These are phyloP conservation scores for Saxophila tyrrhenica DNA, from an alignment of 495 filamentous ascomycete genomes.

Conservation along the genomic window DNA sequence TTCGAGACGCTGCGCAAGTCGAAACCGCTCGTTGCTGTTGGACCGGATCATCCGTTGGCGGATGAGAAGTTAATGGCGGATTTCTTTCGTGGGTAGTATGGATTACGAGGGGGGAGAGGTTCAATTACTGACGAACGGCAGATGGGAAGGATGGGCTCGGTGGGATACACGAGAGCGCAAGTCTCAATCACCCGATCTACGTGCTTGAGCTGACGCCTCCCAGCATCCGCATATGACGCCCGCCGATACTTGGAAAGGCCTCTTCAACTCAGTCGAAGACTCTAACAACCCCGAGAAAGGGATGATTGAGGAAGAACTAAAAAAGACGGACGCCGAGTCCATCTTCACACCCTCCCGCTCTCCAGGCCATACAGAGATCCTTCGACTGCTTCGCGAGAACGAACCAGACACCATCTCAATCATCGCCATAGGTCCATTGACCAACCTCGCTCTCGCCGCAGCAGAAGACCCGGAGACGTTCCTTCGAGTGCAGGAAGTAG, in stretches of 20 bases:
- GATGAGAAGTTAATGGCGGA: constrained; percentile 76
- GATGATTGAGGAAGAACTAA: constrained; percentile 28
- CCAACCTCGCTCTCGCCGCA: constrained; percentile 81
- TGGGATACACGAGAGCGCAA: constrained; percentile 72
- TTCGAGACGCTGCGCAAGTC: constrained; percentile 55
- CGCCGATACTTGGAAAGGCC: constrained; percentile 67
- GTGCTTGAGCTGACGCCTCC: not conserved
- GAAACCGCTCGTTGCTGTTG: constrained; percentile 77
- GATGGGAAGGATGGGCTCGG: constrained; percentile 86
- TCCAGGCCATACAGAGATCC: constrained; percentile 72
- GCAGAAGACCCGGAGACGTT: constrained; percentile 77
- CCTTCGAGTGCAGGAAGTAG: constrained; percentile 74
- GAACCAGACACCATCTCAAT: constrained; percentile 76
- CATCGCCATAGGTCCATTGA: constrained; percentile 79
- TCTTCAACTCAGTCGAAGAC: constrained; percentile 52
- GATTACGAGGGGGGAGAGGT: not conserved
- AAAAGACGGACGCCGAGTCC: constrained; percentile 17
- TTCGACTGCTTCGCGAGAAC: constrained; percentile 65
- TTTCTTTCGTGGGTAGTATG: constrained; percentile 64
- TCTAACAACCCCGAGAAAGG: constrained; percentile 29
- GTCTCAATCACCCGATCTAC: constrained; percentile 15
- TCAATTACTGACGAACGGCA: constrained; percentile 26
- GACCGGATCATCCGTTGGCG: constrained; percentile 72
- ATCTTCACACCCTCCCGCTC: constrained; percentile 62
- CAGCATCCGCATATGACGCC: constrained; percentile 84